phyloP scores from a whole-genome alignment of 75 land plant genomes.

The Gnetum montanum region DNA sequence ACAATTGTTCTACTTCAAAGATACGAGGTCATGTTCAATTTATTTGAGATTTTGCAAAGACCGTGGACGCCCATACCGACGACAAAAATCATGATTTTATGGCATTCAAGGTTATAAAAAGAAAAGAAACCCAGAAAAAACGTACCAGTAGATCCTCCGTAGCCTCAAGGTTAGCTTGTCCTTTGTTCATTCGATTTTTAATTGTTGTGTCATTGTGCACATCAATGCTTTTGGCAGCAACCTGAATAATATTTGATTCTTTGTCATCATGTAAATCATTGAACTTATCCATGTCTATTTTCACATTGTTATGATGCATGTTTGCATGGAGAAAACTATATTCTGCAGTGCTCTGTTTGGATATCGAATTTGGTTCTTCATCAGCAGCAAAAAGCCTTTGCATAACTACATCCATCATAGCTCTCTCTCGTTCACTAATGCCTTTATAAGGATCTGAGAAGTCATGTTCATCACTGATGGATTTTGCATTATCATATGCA shows the following conservation, averaged over 20 bases:
- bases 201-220: not conserved
- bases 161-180: not conserved
- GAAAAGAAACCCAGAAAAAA: not conserved
- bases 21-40: too few species aligned
- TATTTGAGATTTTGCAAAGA: too few species aligned
- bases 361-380: not conserved
- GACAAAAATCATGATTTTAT: too few species aligned
- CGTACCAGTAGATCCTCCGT: not conserved
- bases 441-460: slow-evolving; percentile 6
- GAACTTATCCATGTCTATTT: slow-evolving; percentile 3
- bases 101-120: too few species aligned
- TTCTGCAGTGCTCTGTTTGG: not conserved
- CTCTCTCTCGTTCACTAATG: slow-evolving; percentile 28
- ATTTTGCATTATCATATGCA: too few species aligned
- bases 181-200: not conserved
- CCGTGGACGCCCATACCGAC: too few species aligned
- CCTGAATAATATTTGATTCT: not conserved
- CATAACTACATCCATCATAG: slow-evolving; percentile 43
- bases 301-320: not conserved
- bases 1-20: too few species aligned
- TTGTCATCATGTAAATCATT: not conserved
- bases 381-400: slow-evolving; percentile 30
- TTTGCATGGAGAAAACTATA: not conserved
- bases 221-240: not conserved
- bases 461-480: too few species aligned